Evolutionary conservation across 140 eudicot genomes (phyloP).

Genomic region (Bidens hawaiensis): DNA sequence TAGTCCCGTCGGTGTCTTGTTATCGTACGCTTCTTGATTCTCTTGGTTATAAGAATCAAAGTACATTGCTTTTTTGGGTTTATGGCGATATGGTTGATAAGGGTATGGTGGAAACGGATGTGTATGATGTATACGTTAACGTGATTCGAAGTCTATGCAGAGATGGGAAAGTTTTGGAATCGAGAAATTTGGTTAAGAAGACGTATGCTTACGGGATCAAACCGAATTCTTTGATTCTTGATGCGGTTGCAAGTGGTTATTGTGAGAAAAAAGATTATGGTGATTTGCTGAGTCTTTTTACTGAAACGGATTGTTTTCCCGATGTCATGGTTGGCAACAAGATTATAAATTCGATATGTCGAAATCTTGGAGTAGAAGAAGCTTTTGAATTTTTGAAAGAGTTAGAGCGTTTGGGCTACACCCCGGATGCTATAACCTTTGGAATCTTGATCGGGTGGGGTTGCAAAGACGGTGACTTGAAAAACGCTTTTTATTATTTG

Average conservation of each 20-base stretch:
- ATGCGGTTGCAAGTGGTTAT: conserved; percentile 53
- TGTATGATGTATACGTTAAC: conserved; percentile 32
- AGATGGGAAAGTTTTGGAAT: conserved; percentile 65
- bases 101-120: conserved; percentile 33
- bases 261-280: conserved; percentile 73
- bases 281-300: conserved; percentile 61
- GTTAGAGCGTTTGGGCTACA: conserved; percentile 52
- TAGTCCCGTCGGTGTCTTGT: conserved; percentile 48
- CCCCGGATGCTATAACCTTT: conserved; percentile 55
- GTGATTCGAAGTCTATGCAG: conserved; percentile 46
- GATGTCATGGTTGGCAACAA: conserved; percentile 52
- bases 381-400: conserved; percentile 44
- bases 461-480: conserved; percentile 60
- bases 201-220: conserved; percentile 38
- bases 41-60: conserved; percentile 42
- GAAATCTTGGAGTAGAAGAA: conserved; percentile 47
- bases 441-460: conserved; percentile 72
- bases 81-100: conserved; percentile 45
- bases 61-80: conserved; percentile 28
- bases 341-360: conserved; percentile 54
- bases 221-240: conserved; percentile 45
- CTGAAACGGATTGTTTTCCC: conserved; percentile 45
- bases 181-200: conserved; percentile 60
- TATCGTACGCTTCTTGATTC: conserved; percentile 40
- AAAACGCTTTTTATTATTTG: conserved; percentile 50